Evolutionary conservation across 441 rosid species (phyloP).

Genomic region (Populus hybrid): DNA sequence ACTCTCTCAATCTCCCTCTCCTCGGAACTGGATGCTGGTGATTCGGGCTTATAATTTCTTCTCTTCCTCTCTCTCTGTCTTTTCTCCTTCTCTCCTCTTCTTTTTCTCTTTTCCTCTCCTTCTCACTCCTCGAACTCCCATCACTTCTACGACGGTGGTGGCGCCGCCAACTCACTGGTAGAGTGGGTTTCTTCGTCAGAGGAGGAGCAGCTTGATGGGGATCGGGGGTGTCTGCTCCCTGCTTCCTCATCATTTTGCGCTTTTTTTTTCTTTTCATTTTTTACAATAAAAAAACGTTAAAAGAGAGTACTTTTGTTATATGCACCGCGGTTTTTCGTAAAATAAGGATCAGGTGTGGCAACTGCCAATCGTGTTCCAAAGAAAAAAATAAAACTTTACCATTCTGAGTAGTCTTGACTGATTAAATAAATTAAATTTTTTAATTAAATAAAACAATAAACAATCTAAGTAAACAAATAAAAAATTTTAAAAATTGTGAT

Average conservation of each 20-base stretch:
- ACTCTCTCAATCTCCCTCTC: constrained; percentile 21
- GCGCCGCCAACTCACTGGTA: constrained; percentile 31
- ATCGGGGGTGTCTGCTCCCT: constrained; percentile 31
- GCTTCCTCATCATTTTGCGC: constrained; percentile 42
- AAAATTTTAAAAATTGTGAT: too few relatives aligned
- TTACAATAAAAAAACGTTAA: not conserved
- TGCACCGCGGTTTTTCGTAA: too few relatives aligned
- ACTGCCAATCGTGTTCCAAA: too few relatives aligned
- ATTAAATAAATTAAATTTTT: too few relatives aligned
- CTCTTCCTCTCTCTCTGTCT: constrained; percentile 41
- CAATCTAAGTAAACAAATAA: too few relatives aligned
- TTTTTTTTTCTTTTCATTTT: constrained; percentile 12
- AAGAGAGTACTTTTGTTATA: not conserved
- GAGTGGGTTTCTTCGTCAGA: constrained; percentile 46
- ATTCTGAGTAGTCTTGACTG: too few relatives aligned
- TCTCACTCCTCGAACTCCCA: constrained; percentile 52
- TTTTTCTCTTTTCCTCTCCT: constrained; percentile 40
- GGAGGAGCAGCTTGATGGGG: constrained; percentile 40
- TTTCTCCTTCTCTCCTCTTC: constrained; percentile 15
- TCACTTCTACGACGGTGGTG: constrained; percentile 41
- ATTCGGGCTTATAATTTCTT: constrained; percentile 39
- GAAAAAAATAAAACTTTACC: too few relatives aligned
- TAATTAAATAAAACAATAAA: too few relatives aligned
- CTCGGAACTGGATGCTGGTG: constrained; percentile 31
- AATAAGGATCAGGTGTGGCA: too few relatives aligned